Percentiles rank a stretch among this genome's conserved stretches.
phyloP scores from a whole-genome alignment of 768 basidiomycete genomes.

The Pleurotus pulmonarius region DNA sequence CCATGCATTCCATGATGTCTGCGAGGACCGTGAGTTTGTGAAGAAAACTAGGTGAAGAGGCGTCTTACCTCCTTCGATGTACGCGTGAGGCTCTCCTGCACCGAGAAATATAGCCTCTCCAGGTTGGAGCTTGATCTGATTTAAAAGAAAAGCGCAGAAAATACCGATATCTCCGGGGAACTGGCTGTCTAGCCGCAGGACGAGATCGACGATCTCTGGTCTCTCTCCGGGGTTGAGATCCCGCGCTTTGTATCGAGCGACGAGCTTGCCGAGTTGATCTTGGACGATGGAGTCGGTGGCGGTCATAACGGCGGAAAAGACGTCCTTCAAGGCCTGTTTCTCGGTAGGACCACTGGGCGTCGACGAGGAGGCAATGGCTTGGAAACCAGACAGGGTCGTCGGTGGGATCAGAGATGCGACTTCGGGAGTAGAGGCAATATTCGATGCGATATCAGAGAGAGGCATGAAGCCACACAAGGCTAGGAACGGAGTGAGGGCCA shows the following conservation, averaged over 20 bases:
- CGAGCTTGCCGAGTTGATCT: slow-evolving; percentile 50
- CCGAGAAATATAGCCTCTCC: slow-evolving; percentile 94
- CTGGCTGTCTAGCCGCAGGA: slow-evolving; percentile 60
- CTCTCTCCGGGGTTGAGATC: slow-evolving; percentile 36
- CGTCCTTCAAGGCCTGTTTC: slow-evolving; percentile 61
- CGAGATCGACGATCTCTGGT: slow-evolving; percentile 52
- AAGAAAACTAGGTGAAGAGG: background rate
- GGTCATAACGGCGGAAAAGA: slow-evolving; percentile 86
- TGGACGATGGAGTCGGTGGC: slow-evolving; percentile 54
- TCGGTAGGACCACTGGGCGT: slow-evolving; percentile 40
- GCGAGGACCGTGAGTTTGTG: background rate
- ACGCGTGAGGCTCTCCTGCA: slow-evolving; percentile 96
- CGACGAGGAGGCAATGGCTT: slow-evolving; percentile 36
- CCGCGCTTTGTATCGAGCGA: slow-evolving; percentile 56
- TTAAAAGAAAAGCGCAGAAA: slow-evolving; percentile 87
- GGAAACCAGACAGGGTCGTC: slow-evolving; percentile 48
- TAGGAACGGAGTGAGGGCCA: slow-evolving; percentile 86
- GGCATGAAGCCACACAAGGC: slow-evolving; percentile 95
- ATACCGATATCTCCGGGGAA: slow-evolving; percentile 93
- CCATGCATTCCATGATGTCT: slow-evolving; percentile 99
- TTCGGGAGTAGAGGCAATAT: slow-evolving; percentile 72
- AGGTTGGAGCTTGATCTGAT: slow-evolving; percentile 72
- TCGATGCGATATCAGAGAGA: slow-evolving; percentile 61
- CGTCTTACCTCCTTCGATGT: slow-evolving; percentile 80
- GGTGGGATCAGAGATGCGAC: slow-evolving; percentile 67